Evolutionary conservation across 2,329 filamentous ascomycete species (phyloP), one percentile per base, ranked within the genome.

Genomic region (Sporothrix curviconia): DNA sequence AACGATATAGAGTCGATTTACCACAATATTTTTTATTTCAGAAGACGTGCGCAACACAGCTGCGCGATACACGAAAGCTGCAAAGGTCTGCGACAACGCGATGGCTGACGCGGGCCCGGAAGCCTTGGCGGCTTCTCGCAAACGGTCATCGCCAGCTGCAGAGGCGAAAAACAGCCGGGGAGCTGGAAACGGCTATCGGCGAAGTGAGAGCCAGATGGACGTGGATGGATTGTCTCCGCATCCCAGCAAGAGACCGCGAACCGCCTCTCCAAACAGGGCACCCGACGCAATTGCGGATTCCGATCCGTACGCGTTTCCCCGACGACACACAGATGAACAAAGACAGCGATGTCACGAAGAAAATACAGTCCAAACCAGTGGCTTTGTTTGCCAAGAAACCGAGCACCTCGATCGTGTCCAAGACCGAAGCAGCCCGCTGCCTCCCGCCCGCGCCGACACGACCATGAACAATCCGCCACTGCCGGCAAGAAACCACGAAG

Each of bases 41-140:
- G 24, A 36, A 49, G n/a, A 22, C 44, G 30, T 30, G 44, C 44
- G 17, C 46, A n/a, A 28, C 30, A 50, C 25, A 9, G 30, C 32
- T 24, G 47, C 22, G 22, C 36, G 19, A 40, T 7, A 19, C 39
- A 9, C 42, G 22, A 51, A 22, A 25, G 19, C 37, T 22, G 37
- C 30, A 14, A 7, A 50, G 37, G 47, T 39, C 32, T 24, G 47
- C 32, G 24, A 36, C 55, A 12, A 47, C 40, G 32, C 37, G 44
- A 58, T 55, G 56, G 51, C 44, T 19, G 51, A 58, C 44, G 51
- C 40, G 34, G 46, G 44, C 25, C 56, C 43, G 14, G 50, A 58
- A 17, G 57, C 22, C 30, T 51, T 50, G 7, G 28, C 42, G 46
- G 46, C 52, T 42, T 55, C 52, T 37, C 57, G 52, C 44, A 59